Base-by-base conservation (phyloP, 2,329 filamentous ascomycete species). In the Tolypocladium sp. region DNA sequence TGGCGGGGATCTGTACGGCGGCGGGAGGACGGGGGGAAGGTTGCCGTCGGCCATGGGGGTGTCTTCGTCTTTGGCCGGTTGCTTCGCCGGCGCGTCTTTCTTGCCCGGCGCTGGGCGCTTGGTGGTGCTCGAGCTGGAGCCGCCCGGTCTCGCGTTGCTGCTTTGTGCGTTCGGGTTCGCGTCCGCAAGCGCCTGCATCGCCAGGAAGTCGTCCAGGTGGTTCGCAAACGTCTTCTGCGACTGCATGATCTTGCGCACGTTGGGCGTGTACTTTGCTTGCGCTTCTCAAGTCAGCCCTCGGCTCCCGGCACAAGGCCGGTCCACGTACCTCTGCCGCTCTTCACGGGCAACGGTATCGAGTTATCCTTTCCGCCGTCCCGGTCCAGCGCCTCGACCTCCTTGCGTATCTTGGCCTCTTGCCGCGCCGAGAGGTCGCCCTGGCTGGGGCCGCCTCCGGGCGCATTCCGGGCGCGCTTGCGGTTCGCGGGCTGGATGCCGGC, bases 191-290 rank as follows among this genome's bases (percentile, higher is more conserved):
- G 77, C 74, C 60, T 79, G 77, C 65, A 85, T 76, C 10, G 90
- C 90, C 65, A 89, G 81, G 71, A 88, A 91, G 71, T 94, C 90
- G 65, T 90, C 88, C 54, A 93, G 80, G 71, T 93, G 87, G 74
- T 94, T 92, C 62, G 85, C 84, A 71, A 93, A 93, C 3, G 89
- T 91, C 76, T 93, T 91, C 69, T 91, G 88, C 33, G 87, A 91
- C 64, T 87, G 85, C 59, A 94, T 77, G 62, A 94, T 91, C 74
- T 87, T 88, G 66, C 90, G 84, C 33, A 91, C 88, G 64, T 84
- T 86, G 41, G 84, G 79, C 8, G 88, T 90, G 70, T 84, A 83
- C 67, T 87, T 87, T 65, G 74, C 76, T 58, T 77, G 73, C 42
- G 71, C 76, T 42, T 27, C 12, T 40, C 25, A 4, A 17, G 37